A percentile compares a stretch with the other conserved stretches of the same genome.
Evolutionary conservation across 2,329 filamentous ascomycete genomes (phyloP).

Genomic region (Colletotrichum graminicola): DNA sequence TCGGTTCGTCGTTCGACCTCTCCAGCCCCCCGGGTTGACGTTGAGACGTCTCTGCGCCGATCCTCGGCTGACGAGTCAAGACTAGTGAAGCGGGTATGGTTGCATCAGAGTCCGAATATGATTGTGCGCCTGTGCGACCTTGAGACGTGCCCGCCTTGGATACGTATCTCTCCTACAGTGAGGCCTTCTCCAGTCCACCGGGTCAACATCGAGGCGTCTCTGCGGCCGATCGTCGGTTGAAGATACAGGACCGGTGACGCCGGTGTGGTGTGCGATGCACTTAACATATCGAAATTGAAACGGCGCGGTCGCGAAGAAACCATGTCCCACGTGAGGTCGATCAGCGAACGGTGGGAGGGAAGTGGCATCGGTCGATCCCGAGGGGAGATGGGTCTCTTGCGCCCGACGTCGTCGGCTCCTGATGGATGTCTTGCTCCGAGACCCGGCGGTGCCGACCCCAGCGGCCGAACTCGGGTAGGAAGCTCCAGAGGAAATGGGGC

Average conservation of each 20-base stretch:
- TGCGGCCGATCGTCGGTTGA: not conserved
- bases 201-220: not conserved
- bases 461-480: not conserved
- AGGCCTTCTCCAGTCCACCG: not conserved
- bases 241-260: not conserved
- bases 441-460: not conserved
- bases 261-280: not conserved
- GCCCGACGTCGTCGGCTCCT: not conserved
- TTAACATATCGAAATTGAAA: no score
- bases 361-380: not conserved
- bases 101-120: no score
- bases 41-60: not conserved
- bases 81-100: not conserved
- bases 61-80: not conserved
- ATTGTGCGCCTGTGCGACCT: no score
- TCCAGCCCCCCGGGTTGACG: not conserved
- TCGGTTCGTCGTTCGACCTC: no score
- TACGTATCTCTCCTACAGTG: no score
- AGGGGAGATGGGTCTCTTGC: not conserved
- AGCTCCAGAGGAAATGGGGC: not conserved
- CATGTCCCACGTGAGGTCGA: not conserved
- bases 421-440: not conserved
- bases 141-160: no score
- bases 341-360: not conserved
- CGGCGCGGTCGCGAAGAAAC: not conserved